Percentiles rank a stretch among this genome's conserved stretches.
phyloP scores from a whole-genome alignment of 176 grass and related monocot species.

The Rhynchospora breviuscula region DNA sequence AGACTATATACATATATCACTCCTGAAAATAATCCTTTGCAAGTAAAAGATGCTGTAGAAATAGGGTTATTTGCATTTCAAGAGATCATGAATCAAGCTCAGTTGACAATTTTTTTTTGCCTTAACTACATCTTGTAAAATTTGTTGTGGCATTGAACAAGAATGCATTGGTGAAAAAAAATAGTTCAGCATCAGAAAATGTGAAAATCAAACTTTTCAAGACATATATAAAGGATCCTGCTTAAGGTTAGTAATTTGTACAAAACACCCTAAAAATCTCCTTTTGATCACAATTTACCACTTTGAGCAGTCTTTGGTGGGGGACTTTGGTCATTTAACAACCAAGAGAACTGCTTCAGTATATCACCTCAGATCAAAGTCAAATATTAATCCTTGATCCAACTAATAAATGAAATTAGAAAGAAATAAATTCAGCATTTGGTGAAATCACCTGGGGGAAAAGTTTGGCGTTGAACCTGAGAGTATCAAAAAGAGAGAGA shows the following conservation, averaged over 20 bases:
- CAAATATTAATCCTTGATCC: background rate
- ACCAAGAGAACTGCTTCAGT: slow-evolving; percentile 67
- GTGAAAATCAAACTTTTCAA: background rate
- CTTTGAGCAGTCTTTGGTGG: slow-evolving; percentile 24
- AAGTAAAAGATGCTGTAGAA: background rate
- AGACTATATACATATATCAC: background rate
- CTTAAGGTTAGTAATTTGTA: background rate
- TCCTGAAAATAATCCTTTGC: background rate
- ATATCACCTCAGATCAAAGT: slow-evolving; percentile 44
- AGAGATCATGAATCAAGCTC: background rate
- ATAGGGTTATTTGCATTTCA: background rate
- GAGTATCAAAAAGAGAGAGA: slow-evolving; percentile 23
- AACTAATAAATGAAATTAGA: background rate
- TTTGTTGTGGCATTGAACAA: background rate
- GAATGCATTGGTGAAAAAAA: background rate
- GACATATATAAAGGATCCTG: too few relatives aligned
- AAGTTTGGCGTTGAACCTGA: slow-evolving; percentile 26
- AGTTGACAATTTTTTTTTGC: background rate
- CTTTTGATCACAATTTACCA: slow-evolving; percentile 6
- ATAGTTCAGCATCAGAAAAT: background rate
- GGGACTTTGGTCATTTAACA: slow-evolving; percentile 66
- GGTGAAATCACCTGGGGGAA: slow-evolving; percentile 32
- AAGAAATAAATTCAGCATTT: background rate
- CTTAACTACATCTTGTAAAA: background rate
- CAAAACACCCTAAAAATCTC: background rate